Conservation (phyloP, 257 asterid species). For the Galeopsis tetrahit region DNA sequence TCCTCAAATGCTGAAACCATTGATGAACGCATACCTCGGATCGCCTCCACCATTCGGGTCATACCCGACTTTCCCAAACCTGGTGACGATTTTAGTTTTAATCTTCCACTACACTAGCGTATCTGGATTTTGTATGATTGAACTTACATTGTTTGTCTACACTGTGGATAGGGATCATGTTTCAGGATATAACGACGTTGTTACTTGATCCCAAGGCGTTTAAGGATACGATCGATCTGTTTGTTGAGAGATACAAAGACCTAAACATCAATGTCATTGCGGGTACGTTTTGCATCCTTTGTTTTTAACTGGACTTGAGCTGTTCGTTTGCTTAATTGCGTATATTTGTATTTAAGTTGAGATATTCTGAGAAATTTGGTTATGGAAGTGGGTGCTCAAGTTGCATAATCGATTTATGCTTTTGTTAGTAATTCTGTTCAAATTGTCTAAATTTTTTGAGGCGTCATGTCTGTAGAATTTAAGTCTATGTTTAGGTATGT, state of each 20-base stretch:
- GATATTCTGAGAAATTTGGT: constrained; percentile 18
- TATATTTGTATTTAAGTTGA: neutral
- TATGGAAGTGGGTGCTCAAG: constrained; percentile 9
- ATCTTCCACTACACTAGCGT: neutral
- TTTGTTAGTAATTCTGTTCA: neutral
- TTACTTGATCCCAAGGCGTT: constrained; percentile 84
- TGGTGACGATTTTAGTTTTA: constrained; percentile 41
- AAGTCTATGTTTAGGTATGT: neutral
- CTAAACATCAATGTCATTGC: constrained; percentile 75
- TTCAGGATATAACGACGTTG: constrained; percentile 95
- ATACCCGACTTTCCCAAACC: constrained; percentile 94
- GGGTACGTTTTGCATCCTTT: constrained; percentile 43
- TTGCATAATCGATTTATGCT: neutral
- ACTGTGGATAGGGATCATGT: constrained; percentile 65
- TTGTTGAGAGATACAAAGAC: constrained; percentile 83
- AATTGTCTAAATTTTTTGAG: neutral
- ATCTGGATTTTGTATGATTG: constrained; percentile 1
- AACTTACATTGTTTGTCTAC: constrained; percentile 6
- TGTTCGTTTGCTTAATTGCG: neutral
- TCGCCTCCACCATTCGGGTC: constrained; percentile 77
- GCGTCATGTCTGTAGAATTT: neutral
- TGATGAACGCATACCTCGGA: constrained; percentile 71
- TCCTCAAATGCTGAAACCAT: constrained; percentile 33
- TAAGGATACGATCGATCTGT: constrained; percentile 88
- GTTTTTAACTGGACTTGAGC: neutral